Evolutionary conservation across 441 rosid species (phyloP).

Genomic region (Pelargonium citronellum): DNA sequence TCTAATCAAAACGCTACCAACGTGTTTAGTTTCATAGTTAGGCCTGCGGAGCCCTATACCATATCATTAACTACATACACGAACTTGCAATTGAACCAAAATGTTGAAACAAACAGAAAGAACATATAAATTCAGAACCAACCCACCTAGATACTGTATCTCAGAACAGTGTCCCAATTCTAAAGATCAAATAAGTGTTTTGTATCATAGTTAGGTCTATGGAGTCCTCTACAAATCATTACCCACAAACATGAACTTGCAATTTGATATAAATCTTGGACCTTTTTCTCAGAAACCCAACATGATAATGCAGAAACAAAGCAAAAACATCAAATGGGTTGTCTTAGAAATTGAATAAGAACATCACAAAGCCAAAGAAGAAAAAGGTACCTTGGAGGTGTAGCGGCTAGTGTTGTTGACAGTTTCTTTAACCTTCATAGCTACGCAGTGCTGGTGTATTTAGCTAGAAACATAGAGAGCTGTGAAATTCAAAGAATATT

Average conservation of each 20-base stretch:
- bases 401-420: slow-evolving; percentile 8
- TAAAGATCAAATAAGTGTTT: not conserved
- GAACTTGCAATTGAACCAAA: too few species aligned
- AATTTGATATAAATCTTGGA: not conserved
- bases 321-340: not conserved
- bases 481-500: not conserved
- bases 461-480: not conserved
- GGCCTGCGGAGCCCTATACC: too few species aligned
- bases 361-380: not conserved
- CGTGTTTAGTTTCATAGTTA: too few species aligned
- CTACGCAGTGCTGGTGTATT: not conserved
- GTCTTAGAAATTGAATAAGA: not conserved
- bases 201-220: too few species aligned
- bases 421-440: slow-evolving; percentile 6
- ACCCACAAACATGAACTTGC: not conserved
- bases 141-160: not conserved
- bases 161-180: not conserved
- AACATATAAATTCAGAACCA: not conserved
- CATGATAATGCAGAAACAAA: not conserved
- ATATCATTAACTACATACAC: too few species aligned
- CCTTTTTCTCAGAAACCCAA: not conserved
- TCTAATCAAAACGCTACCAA: too few species aligned
- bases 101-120: too few species aligned
- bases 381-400: not conserved
- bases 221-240: not conserved